Conservation (phyloP, 331 rosid genomes). For the Dryas integrifolia region DNA sequence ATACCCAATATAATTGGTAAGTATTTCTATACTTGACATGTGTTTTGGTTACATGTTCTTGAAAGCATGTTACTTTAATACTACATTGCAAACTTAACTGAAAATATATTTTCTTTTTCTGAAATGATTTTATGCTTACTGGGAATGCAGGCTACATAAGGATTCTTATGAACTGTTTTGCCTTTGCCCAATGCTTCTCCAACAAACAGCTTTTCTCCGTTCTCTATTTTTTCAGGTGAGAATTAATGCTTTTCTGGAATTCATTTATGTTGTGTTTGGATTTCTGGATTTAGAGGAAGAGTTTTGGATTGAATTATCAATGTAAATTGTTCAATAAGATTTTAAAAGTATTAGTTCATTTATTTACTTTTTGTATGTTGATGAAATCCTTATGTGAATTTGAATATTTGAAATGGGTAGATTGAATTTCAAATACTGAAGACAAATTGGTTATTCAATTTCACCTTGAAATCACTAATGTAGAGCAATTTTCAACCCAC, state of each 20-base stretch:
- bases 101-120: neutral
- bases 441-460: neutral
- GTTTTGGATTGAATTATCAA: neutral
- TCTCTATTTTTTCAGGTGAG: constrained; percentile 81
- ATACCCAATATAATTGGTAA: constrained; percentile 88
- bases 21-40: constrained; percentile 23
- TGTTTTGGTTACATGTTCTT: constrained; percentile 12
- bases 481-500: neutral
- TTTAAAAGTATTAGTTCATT: too few species aligned
- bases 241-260: constrained; percentile 17
- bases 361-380: neutral
- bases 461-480: neutral
- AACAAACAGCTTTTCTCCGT: constrained; percentile 67
- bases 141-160: constrained; percentile 76
- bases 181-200: constrained; percentile 69
- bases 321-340: too few species aligned
- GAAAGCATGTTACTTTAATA: neutral
- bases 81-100: neutral
- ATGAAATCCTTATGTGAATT: neutral
- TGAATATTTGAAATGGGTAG: neutral
- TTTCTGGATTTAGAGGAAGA: neutral
- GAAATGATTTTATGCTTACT: constrained; percentile 16
- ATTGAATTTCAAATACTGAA: neutral
- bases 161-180: constrained; percentile 69
- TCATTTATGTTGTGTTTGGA: constrained; percentile 9